These are phyloP conservation scores for Podaxis carcinomalis DNA, from an alignment of 768 basidiomycete species.

Conservation along the genomic window DNA sequence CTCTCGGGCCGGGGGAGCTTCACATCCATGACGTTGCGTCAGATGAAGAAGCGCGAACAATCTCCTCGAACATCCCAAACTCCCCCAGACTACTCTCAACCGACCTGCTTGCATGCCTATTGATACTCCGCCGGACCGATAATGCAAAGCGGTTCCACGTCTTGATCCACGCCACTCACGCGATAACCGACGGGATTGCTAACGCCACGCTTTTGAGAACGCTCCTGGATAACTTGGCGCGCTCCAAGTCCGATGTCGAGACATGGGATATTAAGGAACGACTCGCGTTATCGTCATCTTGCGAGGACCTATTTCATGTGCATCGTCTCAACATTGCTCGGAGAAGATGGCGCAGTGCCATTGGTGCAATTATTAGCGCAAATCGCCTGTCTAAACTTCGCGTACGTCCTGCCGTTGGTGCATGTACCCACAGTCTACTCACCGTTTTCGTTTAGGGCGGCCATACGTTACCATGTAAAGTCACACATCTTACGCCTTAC, in stretches of 20 bases:
- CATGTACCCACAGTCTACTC: neutral
- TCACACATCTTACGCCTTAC: constrained; percentile 28
- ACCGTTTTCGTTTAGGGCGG: constrained; percentile 39
- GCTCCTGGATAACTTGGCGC: constrained; percentile 39
- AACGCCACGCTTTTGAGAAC: constrained; percentile 36
- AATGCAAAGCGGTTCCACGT: constrained; percentile 32
- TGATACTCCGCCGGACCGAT: constrained; percentile 37
- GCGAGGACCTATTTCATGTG: constrained; percentile 32
- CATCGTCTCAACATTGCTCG: constrained; percentile 27
- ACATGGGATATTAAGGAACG: constrained; percentile 30
- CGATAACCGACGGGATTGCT: constrained; percentile 46
- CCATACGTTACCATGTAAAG: constrained; percentile 46
- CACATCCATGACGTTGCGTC: constrained; percentile 28
- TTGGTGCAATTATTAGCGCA: constrained; percentile 31
- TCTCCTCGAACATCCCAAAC: constrained; percentile 25
- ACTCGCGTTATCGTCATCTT: constrained; percentile 35
- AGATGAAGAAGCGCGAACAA: constrained; percentile 26
- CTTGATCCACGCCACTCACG: constrained; percentile 41
- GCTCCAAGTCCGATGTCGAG: constrained; percentile 2
- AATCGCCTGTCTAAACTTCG: constrained; percentile 27
- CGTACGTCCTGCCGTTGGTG: constrained; percentile 23
- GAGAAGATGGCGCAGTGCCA: constrained; percentile 42
- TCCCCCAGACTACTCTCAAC: constrained; percentile 37
- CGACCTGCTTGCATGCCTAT: constrained; percentile 35
- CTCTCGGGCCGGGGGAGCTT: constrained; percentile 34